Evolutionary conservation across 2,329 filamentous ascomycete genomes (phyloP).

Genomic region (Trichoderma polysporum): DNA sequence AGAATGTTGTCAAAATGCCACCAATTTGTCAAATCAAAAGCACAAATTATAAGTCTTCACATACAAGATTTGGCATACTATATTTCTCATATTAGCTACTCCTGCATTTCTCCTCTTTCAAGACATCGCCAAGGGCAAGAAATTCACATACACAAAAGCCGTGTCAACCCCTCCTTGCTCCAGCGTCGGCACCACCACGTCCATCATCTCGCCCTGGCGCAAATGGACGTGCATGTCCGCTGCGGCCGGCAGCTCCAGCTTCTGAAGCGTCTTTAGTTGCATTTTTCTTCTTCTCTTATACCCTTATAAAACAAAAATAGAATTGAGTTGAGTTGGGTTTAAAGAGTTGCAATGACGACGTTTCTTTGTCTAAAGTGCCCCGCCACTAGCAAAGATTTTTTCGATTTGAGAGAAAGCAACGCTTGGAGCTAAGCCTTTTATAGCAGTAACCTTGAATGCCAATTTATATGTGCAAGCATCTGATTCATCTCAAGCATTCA

Average conservation of each 20-base stretch:
- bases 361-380: background rate
- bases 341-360: constrained; percentile 1
- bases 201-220: constrained; percentile 65
- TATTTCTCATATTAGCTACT: constrained; percentile 24
- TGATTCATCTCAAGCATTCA: background rate
- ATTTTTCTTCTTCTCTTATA: constrained; percentile 26
- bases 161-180: constrained; percentile 65
- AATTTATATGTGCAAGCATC: background rate
- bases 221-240: constrained; percentile 73
- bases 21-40: background rate
- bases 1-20: background rate
- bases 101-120: constrained; percentile 19
- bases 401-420: background rate
- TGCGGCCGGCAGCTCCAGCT: constrained; percentile 58
- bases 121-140: background rate
- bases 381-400: constrained; percentile 8
- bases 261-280: constrained; percentile 37
- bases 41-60: background rate
- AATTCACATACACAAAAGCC: constrained; percentile 48
- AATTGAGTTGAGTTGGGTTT: background rate
- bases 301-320: background rate
- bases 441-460: background rate
- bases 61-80: constrained; percentile 60
- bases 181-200: constrained; percentile 51
- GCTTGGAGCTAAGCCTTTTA: background rate